Evolutionary conservation across 2,329 filamentous ascomycete species (phyloP), one percentile per base, ranked within the genome.

Genomic region (Nigrospora oryzae): DNA sequence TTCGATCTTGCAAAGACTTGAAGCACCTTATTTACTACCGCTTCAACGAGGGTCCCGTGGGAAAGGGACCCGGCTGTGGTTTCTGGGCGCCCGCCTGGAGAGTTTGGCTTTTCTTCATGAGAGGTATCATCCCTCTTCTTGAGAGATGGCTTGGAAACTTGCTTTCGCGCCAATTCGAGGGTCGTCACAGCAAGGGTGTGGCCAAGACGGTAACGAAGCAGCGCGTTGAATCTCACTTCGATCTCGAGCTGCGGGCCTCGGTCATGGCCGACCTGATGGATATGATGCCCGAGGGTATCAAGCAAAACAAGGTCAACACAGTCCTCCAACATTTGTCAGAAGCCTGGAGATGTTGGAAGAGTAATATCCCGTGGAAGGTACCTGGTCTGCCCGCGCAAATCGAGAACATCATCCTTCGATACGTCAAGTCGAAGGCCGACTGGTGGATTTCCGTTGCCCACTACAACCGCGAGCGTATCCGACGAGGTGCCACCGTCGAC

Each of bases 211-310:
- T 98, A 33, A 98, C 93, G 4, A 98, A 98, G 70, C 93, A 98
- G 68, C 88, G 93, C 69, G 93, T 98, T 6, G 93, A 98, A 62
- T 97, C 93, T 19, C 94, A 98, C 63, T 98, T 96, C 60, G 93
- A 98, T 67, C 75, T 98, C 46, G 93, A 98, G 67, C 81, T 98
- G 42, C 88, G 93, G 58, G 94, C 94, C 14, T 96, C 93, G 0
- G 93, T 98, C 53, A 98, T 98, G 91, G 89, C 91, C 38, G 93
- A 98, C 67, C 73, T 98, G 42, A 96, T 96, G 86, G 93, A 98
- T 60, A 98, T 98, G 94, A 98, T 98, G 93, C 93, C 93, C 0
- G 94, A 98, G 63, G 93, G 93, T 53, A 97, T 98, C 70, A 96
- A 96, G 66, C 93, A 98, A 63, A 98, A 93, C 72, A 98, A 98